Evolutionary conservation across 441 rosid species (phyloP), one percentile per base, ranked within the genome.

Genomic region (Eugenia klotzschiana): DNA sequence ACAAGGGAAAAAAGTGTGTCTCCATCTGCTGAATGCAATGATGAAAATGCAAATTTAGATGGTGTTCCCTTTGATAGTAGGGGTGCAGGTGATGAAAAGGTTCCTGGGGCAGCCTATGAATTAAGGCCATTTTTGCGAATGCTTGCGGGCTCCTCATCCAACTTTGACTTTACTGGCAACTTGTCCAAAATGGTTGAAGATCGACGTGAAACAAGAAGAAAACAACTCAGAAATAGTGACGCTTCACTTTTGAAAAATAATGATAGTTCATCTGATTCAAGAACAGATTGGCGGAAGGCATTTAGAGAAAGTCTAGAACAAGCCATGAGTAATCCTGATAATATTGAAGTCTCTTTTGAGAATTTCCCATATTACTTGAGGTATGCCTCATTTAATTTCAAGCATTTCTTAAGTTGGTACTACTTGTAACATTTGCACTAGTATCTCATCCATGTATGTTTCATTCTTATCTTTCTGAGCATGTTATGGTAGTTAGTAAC

Each of bases 281-380:
- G 89, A 87, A 93, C 94, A 60, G 88, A 91, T 86, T 91, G 93
- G 89, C 92, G 94, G 69, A 95, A 94, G 85, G 90, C 94, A 0
- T 93, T 88, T 80, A 96, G 91, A 87, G 96, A 96, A 79, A 91
- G 91, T 90, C 85, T 97, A 79, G 91, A 85, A 82, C 95, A 91
- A 86, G 93, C 94, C 87, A 87, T 95, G 88, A 89, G 93, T 55
- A 88, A 84, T 88, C 90, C 98, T 69, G 89, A 92, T 80, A 89
- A 86, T 64, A 91, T 95, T 80, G 99, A 95, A 18, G 91, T 95
- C 86, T 92, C 99, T 81, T 93, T 96, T 79, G 96, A 94, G 80
- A 88, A 84, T 69, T 96, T 97, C 84, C 99, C 99, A n/a, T 97
- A 97, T 83, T 97, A 88, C 83, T 86, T 97, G 82, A 95, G 99